A percentile compares a stretch with the other conserved stretches of the same genome.
Conservation (phyloP, 2,329 filamentous ascomycete genomes). For the Fusarium subtropicale region DNA sequence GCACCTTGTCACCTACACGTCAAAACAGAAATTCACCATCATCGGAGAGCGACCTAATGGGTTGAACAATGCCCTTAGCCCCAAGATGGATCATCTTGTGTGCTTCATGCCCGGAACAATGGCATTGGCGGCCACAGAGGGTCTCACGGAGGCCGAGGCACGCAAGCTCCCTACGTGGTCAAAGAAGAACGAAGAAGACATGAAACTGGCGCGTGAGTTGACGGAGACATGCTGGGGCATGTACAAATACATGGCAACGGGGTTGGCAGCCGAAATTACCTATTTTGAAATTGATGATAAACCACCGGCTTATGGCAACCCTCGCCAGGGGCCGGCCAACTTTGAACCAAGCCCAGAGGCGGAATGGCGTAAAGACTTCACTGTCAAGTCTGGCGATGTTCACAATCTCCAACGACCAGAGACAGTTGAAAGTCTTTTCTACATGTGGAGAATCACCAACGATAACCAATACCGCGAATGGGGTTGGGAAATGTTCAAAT, state of each 20-base stretch:
- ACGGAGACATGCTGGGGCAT: slow-evolving; percentile 99
- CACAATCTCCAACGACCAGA: slow-evolving; percentile 97
- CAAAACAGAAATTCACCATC: slow-evolving; percentile 83
- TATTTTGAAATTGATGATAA: slow-evolving; percentile 84
- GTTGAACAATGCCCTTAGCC: slow-evolving; percentile 71
- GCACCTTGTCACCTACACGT: slow-evolving; percentile 90
- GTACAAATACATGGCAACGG: slow-evolving; percentile 90
- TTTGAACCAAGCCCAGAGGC: slow-evolving; percentile 66
- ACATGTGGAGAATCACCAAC: slow-evolving; percentile 98
- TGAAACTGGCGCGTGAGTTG: slow-evolving; percentile 86
- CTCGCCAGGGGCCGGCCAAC: slow-evolving; percentile 60
- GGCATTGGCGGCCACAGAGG: slow-evolving; percentile 85
- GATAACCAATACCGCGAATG: slow-evolving; percentile 90
- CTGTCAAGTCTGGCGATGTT: slow-evolving; percentile 81
- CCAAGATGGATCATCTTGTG: slow-evolving; percentile 98
- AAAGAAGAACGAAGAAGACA: slow-evolving; percentile 84
- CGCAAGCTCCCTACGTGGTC: slow-evolving; percentile 79
- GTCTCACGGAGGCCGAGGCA: slow-evolving; percentile 79
- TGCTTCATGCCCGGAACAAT: slow-evolving; percentile 99
- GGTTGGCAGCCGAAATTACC: slow-evolving; percentile 93
- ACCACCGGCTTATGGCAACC: slow-evolving; percentile 68
- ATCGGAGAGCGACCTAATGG: slow-evolving; percentile 87
- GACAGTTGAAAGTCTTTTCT: slow-evolving; percentile 95
- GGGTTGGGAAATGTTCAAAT: slow-evolving; percentile 99
- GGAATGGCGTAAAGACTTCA: slow-evolving; percentile 80